Percentiles rank a stretch among this genome's conserved stretches.
phyloP scores from a whole-genome alignment of 2,329 filamentous ascomycete species.

The Botrytis byssoidea region DNA sequence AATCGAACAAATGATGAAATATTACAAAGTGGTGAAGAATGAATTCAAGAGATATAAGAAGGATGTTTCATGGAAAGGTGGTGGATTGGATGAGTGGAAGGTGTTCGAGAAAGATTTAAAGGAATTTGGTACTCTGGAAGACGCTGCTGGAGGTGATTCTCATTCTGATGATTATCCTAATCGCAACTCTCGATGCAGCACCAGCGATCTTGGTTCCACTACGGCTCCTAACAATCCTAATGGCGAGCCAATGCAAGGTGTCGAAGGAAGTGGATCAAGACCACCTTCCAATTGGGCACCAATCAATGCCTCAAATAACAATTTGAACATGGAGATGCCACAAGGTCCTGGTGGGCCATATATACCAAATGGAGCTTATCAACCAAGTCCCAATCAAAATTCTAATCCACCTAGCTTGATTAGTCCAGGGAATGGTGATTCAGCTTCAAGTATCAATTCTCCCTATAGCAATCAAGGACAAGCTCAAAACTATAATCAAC shows the following conservation, averaged over 20 bases:
- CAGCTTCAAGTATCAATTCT: conserved; percentile 31
- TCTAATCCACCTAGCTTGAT: conserved; percentile 32
- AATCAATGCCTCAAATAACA: conserved; percentile 32
- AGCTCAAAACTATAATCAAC: conserved; percentile 16
- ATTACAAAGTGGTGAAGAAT: conserved; percentile 51
- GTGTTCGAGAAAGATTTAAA: conserved; percentile 51
- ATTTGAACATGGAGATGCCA: conserved; percentile 32
- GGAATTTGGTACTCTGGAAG: conserved; percentile 47
- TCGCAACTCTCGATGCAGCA: conserved; percentile 34
- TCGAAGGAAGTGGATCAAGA: conserved; percentile 30
- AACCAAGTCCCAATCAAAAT: conserved; percentile 30
- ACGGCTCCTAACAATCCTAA: conserved; percentile 26
- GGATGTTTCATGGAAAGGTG: conserved; percentile 41
- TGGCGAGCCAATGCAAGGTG: conserved; percentile 37
- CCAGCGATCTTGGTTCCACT: conserved; percentile 30
- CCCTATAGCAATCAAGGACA: conserved; percentile 28
- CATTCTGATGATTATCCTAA: conserved; percentile 30
- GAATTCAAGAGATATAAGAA: conserved; percentile 41
- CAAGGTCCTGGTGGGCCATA: conserved; percentile 27
- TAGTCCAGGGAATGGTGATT: conserved; percentile 33
- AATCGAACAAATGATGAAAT: conserved; percentile 53
- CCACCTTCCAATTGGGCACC: conserved; percentile 35
- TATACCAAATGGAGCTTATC: conserved; percentile 28
- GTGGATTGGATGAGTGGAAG: conserved; percentile 56
- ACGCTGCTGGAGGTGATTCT: conserved; percentile 29